phyloP scores from a whole-genome alignment of 768 basidiomycete species.

The Boletus rubroflammeus region DNA sequence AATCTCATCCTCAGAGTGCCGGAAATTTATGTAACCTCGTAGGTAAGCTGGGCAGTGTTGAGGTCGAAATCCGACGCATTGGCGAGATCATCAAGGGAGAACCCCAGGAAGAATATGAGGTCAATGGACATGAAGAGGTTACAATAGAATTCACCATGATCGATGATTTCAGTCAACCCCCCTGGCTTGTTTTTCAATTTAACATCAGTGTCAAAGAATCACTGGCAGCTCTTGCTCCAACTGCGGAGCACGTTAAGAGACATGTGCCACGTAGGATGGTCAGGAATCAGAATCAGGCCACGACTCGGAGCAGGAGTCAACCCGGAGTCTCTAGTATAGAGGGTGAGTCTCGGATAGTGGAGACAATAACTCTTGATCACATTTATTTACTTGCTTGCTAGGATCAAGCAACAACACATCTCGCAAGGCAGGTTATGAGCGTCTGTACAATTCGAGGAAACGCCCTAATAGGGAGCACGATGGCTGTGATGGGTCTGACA shows the following conservation, averaged over 20 bases:
- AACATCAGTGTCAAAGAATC: slow-evolving; percentile 1
- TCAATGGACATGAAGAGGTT: background rate
- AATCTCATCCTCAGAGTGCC: background rate
- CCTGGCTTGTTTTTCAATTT: slow-evolving; percentile 15
- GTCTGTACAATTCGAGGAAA: background rate
- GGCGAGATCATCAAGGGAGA: slow-evolving; percentile 6
- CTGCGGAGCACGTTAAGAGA: background rate
- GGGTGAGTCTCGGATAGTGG: background rate
- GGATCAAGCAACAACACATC: background rate
- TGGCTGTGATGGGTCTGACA: background rate
- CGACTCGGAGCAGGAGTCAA: background rate
- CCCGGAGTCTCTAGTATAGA: background rate
- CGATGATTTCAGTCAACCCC: slow-evolving; percentile 8
- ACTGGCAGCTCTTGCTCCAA: background rate
- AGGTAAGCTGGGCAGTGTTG: slow-evolving; percentile 9
- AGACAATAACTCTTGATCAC: background rate
- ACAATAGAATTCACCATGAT: slow-evolving; percentile 7
- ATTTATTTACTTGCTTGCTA: background rate
- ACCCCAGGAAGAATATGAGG: background rate
- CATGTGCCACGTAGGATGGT: background rate
- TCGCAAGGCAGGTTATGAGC: background rate
- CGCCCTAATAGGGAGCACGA: background rate
- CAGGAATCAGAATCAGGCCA: background rate
- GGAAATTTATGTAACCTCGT: background rate
- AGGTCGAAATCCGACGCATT: slow-evolving; percentile 19